Evolutionary conservation across 2,329 filamentous ascomycete genomes (phyloP), one percentile per base, ranked within the genome.

Genomic region (Clarireedia sp.): DNA sequence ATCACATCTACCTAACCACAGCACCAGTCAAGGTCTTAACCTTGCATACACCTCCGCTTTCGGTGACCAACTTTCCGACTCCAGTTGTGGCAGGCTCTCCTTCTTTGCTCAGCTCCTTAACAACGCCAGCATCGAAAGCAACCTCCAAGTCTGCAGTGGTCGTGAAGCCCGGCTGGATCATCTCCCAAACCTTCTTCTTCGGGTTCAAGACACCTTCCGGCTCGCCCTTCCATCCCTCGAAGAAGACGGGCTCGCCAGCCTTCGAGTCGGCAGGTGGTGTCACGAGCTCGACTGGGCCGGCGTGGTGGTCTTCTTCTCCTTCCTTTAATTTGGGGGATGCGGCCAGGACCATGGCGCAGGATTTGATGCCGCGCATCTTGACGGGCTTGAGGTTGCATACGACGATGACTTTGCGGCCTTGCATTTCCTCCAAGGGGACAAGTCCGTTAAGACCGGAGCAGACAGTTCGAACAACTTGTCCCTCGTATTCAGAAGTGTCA

Each of bases 171-270:
- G 91, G 90, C 78, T 97, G 92, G 74, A 96, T 89, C 9, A 81
- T 89, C 79, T 99, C 94, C 91, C 92, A 97, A 59, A 97, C 78
- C 85, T 97, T 97, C 85, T 97, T 99, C 86, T 99, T 99, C 57
- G 94, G 94, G 79, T 97, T 99, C 56, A 99, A 80, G 51, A 92
- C 83, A 60, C 86, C 86, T 79, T 99, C 94, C 0, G 94, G 90
- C 77, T 95, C 88, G 57, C 90, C 91, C 71, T 89, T 80, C 85
- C 89, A 99, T 48, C 94, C 94, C 70, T 97, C 89, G 69, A 99
- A 99, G 78, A 79, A 91, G 51, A 97, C 88, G 14, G 89, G 79
- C 69, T 96, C 90, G 57, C 94, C 94, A 5, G 91, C 89, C 68
- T 85, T 82, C 44, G 89, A 79, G 41, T 81, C 89, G 17, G 78